Conservation (phyloP, 225 moss, liverwort and hornwort genomes). For the Physcomitrium patens region DNA sequence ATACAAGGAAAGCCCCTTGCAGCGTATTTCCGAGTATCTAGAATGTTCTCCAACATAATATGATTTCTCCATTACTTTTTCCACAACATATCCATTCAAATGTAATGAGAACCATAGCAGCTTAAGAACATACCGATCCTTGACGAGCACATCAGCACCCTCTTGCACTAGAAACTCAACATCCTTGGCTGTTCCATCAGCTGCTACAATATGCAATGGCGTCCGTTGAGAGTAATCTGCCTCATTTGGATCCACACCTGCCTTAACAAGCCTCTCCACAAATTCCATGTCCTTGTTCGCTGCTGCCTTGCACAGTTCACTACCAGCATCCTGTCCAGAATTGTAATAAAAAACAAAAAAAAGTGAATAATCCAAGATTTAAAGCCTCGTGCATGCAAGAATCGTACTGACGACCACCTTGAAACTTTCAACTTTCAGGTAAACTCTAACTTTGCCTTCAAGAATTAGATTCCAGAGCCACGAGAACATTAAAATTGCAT, state of each 20-base stretch:
- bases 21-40: background rate
- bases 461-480: background rate
- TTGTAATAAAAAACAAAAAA: background rate
- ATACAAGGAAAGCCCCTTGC: background rate
- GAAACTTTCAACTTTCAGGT: background rate
- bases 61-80: background rate
- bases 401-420: background rate
- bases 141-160: slow-evolving; percentile 44
- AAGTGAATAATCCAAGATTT: background rate
- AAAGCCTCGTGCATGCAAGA: background rate
- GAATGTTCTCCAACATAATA: background rate
- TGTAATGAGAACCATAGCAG: background rate
- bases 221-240: slow-evolving; percentile 44
- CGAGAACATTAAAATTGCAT: background rate
- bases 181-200: slow-evolving; percentile 43
- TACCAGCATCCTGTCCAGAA: slow-evolving; percentile 43
- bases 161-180: slow-evolving; percentile 43
- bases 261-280: slow-evolving; percentile 43
- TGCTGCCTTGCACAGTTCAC: slow-evolving; percentile 56
- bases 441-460: background rate
- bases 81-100: background rate
- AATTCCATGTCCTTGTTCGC: slow-evolving; percentile 47
- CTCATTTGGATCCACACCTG: slow-evolving; percentile 44
- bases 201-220: slow-evolving; percentile 45
- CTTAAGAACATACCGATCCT: slow-evolving; percentile 38